Evolutionary conservation across 2,329 filamentous ascomycete species (phyloP).

Genomic region (Onygenales sp.): DNA sequence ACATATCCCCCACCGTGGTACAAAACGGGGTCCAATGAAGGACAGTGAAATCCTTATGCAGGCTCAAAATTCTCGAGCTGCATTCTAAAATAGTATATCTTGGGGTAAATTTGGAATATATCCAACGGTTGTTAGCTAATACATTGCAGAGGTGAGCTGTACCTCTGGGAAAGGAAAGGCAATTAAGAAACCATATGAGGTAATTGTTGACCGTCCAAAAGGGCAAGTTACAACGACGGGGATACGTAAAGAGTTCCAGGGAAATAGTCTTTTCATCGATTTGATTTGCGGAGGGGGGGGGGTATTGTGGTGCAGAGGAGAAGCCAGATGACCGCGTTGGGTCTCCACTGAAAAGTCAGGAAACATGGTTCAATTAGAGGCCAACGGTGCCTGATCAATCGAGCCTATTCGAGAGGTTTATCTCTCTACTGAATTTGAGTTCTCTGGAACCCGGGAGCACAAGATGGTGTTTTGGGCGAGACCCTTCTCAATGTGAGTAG

Average conservation of each 20-base stretch:
- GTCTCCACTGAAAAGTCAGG: not conserved
- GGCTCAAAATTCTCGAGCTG: not conserved
- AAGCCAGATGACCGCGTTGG: not conserved
- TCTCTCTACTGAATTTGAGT: not conserved
- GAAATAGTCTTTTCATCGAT: not conserved
- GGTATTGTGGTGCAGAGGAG: not conserved
- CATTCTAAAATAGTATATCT: not conserved
- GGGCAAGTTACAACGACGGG: not conserved
- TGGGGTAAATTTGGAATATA: not conserved
- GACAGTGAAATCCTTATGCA: not conserved
- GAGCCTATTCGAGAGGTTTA: not conserved
- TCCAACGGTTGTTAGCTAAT: not conserved
- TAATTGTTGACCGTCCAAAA: not conserved
- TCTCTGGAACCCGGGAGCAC: not conserved
- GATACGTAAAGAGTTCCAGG: not conserved
- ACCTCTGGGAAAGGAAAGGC: not conserved
- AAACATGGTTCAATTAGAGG: not conserved
- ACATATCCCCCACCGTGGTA: not conserved
- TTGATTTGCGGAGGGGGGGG: not conserved
- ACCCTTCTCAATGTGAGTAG: not conserved
- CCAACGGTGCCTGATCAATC: not conserved
- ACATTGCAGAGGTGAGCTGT: not conserved
- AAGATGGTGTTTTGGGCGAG: not conserved
- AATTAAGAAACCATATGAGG: slow-evolving; percentile 1
- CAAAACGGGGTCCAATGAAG: slow-evolving; percentile 1